Percentiles rank a stretch among this genome's conserved stretches.
Conservation (phyloP, 805 yeast species). For the Zygosaccharomyces rouxii region DNA sequence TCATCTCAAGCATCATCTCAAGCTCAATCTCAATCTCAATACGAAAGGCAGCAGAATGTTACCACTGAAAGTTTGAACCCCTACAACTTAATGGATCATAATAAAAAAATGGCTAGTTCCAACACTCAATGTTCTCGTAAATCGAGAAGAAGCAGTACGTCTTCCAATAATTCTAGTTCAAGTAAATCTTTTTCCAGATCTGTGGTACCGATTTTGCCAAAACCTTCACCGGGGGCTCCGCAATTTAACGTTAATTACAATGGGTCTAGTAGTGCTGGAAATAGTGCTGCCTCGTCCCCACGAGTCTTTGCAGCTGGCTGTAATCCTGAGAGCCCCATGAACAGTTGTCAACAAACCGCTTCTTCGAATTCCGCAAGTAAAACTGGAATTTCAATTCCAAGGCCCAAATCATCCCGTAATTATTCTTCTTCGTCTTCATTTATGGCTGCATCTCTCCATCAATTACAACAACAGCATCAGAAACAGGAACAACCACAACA, state of each 20-base stretch:
- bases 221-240: conserved; percentile 27
- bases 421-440: conserved; percentile 32
- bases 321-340: conserved; percentile 19
- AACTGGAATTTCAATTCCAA: conserved; percentile 28
- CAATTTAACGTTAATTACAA: conserved; percentile 11
- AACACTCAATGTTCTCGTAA: conserved; percentile 9
- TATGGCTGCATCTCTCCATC: conserved; percentile 29
- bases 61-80: conserved; percentile 15
- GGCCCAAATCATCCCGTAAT: conserved; percentile 30
- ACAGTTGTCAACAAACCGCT: conserved; percentile 17
- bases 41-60: background rate
- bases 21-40: conserved; percentile 5
- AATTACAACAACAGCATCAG: conserved; percentile 22
- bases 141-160: conserved; percentile 31
- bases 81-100: conserved; percentile 20
- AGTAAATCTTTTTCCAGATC: conserved; percentile 31
- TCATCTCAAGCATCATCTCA: too few relatives aligned
- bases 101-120: conserved; percentile 12
- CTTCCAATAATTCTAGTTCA: conserved; percentile 31
- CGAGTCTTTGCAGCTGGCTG: conserved; percentile 15
- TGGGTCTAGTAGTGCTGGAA: conserved; percentile 22
- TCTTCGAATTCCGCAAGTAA: conserved; percentile 25
- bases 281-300: conserved; percentile 33
- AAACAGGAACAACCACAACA: conserved; percentile 17
- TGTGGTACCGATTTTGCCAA: conserved; percentile 35